These are phyloP conservation scores for Magnolia sinica DNA, from an alignment of 164 flowering plant species.

Conservation along the genomic window DNA sequence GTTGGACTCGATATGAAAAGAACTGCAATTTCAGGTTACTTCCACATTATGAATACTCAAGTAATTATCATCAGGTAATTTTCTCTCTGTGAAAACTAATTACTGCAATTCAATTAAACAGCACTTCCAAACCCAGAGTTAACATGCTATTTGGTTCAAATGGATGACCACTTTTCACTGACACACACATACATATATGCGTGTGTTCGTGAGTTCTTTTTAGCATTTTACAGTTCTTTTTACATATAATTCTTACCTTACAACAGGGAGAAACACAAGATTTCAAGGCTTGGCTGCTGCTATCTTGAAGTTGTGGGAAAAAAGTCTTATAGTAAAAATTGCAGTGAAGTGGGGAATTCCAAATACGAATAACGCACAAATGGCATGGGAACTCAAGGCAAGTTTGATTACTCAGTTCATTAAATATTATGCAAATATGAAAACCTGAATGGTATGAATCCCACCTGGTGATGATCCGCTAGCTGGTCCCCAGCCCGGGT, in stretches of 20 bases:
- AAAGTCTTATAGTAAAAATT: conserved; percentile 72
- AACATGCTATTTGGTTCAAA: not conserved
- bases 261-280: conserved; percentile 70
- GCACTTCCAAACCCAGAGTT: not conserved
- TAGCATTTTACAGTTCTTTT: not conserved
- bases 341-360: conserved; percentile 81
- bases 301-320: conserved; percentile 88
- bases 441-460: no score
- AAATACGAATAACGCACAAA: conserved; percentile 65
- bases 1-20: not conserved
- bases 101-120: not conserved
- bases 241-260: conserved; percentile 4
- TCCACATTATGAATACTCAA: not conserved
- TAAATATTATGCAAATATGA: not conserved
- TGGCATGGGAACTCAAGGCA: conserved; percentile 95
- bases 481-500: no score
- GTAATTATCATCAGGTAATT: not conserved
- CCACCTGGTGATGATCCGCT: no score
- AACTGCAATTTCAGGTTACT: not conserved
- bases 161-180: not conserved
- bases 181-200: not conserved
- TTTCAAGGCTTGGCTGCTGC: conserved; percentile 94
- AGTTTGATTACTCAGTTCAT: conserved; percentile 22
- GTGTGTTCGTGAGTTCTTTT: not conserved
- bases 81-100: not conserved